Conservation (phyloP, 495 filamentous ascomycete genomes). For the Extremus antarcticus region DNA sequence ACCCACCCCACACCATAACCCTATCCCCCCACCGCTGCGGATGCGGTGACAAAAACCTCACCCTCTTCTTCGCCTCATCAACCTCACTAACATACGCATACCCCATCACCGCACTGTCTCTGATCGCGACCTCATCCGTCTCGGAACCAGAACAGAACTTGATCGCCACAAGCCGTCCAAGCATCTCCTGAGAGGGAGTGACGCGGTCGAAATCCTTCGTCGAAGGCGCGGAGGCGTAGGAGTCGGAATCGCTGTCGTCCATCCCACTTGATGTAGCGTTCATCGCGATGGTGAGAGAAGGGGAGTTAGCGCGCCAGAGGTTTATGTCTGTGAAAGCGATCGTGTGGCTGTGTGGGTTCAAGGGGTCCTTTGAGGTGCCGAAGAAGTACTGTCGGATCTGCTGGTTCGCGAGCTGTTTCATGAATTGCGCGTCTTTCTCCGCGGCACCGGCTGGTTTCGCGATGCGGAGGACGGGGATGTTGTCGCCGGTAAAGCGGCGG, state of each 20-base stretch:
- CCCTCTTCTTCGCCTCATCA: slow-evolving; percentile 69
- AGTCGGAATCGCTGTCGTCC: slow-evolving; percentile 10
- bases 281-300: neutral
- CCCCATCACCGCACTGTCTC: slow-evolving; percentile 78
- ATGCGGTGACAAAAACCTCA: slow-evolving; percentile 72
- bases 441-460: slow-evolving; percentile 84
- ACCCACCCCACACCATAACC: slow-evolving; percentile 50
- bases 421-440: slow-evolving; percentile 63
- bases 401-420: slow-evolving; percentile 57
- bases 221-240: slow-evolving; percentile 24
- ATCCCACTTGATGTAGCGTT: slow-evolving; percentile 4
- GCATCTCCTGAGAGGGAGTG: slow-evolving; percentile 48
- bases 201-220: slow-evolving; percentile 39
- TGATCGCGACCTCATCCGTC: slow-evolving; percentile 49
- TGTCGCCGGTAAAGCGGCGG: slow-evolving; percentile 52
- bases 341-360: slow-evolving; percentile 76
- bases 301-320: slow-evolving; percentile 45
- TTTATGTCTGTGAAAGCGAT: slow-evolving; percentile 60
- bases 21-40: slow-evolving; percentile 65
- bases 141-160: slow-evolving; percentile 38
- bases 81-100: slow-evolving; percentile 88
- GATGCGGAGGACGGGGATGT: slow-evolving; percentile 63
- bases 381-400: slow-evolving; percentile 91
- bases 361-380: slow-evolving; percentile 60
- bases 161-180: slow-evolving; percentile 66